A percentile compares a stretch with the other conserved stretches of the same genome.
Conservation (phyloP, 306 rosid genomes). For the Rubus parviflorus region DNA sequence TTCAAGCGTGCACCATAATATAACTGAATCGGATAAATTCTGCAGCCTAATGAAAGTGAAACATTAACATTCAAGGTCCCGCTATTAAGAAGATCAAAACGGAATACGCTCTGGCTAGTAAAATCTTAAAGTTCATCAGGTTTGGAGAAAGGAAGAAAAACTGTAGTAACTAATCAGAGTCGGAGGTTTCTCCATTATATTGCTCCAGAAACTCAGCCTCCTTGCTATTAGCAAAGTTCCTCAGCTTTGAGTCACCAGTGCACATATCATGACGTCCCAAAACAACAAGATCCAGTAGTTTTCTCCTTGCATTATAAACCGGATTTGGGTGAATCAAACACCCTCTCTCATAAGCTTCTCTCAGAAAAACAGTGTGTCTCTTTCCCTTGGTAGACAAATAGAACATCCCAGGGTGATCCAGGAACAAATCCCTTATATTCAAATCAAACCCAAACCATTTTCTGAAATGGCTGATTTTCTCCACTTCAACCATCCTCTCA, state of each 20-base stretch:
- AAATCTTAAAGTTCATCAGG: not conserved
- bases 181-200: slow-evolving; percentile 9
- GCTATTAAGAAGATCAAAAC: not conserved
- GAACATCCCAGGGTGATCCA: slow-evolving; percentile 45
- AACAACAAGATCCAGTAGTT: slow-evolving; percentile 73
- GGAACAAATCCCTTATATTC: slow-evolving; percentile 63
- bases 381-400: slow-evolving; percentile 79
- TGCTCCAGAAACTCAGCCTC: slow-evolving; percentile 28
- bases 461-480: slow-evolving; percentile 60
- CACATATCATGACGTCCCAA: slow-evolving; percentile 62
- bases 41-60: not conserved
- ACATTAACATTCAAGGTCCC: not conserved
- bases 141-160: not conserved
- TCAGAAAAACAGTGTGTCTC: slow-evolving; percentile 76
- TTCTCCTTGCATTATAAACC: slow-evolving; percentile 75
- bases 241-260: slow-evolving; percentile 40
- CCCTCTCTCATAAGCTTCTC: slow-evolving; percentile 91
- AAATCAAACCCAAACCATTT: slow-evolving; percentile 60
- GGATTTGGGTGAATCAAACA: slow-evolving; percentile 74
- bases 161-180: slow-evolving; percentile 7
- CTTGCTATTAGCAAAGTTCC: slow-evolving; percentile 33
- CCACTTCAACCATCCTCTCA: slow-evolving; percentile 94
- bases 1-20: not conserved
- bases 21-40: not conserved
- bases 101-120: not conserved